Conservation (phyloP, 2,329 filamentous ascomycete genomes). For the Emergomyces pasteurianus region DNA sequence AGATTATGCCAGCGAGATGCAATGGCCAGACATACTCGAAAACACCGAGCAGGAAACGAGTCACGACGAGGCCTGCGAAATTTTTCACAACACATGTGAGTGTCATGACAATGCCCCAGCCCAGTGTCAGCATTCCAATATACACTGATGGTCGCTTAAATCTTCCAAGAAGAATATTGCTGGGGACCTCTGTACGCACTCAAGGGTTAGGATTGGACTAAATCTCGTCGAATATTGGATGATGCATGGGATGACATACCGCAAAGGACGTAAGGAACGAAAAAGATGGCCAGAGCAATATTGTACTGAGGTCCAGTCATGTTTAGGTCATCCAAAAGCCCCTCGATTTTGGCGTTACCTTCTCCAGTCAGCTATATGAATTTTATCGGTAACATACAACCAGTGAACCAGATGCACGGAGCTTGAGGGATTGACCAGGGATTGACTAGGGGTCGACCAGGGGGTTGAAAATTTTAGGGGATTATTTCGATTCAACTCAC, state of each 20-base stretch:
- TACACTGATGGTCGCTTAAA: conserved; percentile 32
- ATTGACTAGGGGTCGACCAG: too few relatives aligned
- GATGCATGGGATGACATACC: conserved; percentile 63
- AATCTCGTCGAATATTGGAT: neutral
- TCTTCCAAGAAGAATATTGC: conserved; percentile 14
- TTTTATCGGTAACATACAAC: neutral
- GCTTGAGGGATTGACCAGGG: too few relatives aligned
- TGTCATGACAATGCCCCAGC: conserved; percentile 27
- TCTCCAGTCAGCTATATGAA: conserved; percentile 50
- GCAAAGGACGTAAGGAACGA: conserved; percentile 70
- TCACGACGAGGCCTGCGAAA: conserved; percentile 26
- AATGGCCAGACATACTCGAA: conserved; percentile 21
- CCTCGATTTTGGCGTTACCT: conserved; percentile 56
- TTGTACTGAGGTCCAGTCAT: conserved; percentile 60
- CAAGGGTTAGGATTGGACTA: neutral
- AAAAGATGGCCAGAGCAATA: conserved; percentile 67
- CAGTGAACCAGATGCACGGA: neutral
- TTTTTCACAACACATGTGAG: conserved; percentile 27
- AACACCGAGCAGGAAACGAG: conserved; percentile 26
- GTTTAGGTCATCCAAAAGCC: conserved; percentile 45
- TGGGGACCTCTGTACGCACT: conserved; percentile 25
- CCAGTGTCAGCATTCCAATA: conserved; percentile 24
- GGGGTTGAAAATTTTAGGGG: neutral
- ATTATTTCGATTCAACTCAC: neutral
- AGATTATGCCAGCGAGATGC: neutral